Evolutionary conservation across 768 basidiomycete genomes (phyloP).

Genomic region (Neoboletus brunneissimus): DNA sequence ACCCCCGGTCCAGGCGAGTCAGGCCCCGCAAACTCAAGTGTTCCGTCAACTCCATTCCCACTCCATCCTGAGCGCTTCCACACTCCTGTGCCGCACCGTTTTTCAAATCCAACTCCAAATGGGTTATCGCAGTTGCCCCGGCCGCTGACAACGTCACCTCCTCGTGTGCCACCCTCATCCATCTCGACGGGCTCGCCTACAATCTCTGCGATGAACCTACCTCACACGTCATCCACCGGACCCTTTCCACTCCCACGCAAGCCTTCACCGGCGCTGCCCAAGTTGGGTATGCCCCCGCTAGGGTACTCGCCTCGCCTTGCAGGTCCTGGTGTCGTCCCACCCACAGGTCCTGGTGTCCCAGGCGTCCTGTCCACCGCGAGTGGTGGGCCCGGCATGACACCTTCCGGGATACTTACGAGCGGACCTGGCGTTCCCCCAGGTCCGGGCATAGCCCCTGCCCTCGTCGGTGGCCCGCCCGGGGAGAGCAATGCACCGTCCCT

Average conservation of each 20-base stretch:
- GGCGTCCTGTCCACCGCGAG: slow-evolving; percentile 21
- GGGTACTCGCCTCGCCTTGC: slow-evolving; percentile 30
- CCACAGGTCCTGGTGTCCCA: slow-evolving; percentile 27
- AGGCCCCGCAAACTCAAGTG: slow-evolving; percentile 29
- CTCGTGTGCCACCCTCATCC: slow-evolving; percentile 31
- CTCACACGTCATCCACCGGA: slow-evolving; percentile 16
- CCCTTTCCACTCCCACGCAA: slow-evolving; percentile 26
- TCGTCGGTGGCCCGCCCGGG: slow-evolving; percentile 4
- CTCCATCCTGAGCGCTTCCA: slow-evolving; percentile 28
- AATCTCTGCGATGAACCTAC: slow-evolving; percentile 15
- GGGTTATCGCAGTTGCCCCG: slow-evolving; percentile 20
- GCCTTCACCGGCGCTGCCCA: slow-evolving; percentile 26
- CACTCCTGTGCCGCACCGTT: slow-evolving; percentile 30
- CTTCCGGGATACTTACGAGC: slow-evolving; percentile 28
- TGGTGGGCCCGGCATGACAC: slow-evolving; percentile 20
- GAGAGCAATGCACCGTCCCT: slow-evolving; percentile 9
- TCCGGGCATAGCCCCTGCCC: slow-evolving; percentile 27
- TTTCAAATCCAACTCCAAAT: slow-evolving; percentile 24
- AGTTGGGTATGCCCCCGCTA: slow-evolving; percentile 26
- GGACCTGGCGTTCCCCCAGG: slow-evolving; percentile 30
- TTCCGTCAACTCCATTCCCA: slow-evolving; percentile 28
- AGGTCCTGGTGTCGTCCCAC: slow-evolving; percentile 30
- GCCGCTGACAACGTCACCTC: slow-evolving; percentile 37
- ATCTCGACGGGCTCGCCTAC: slow-evolving; percentile 17
- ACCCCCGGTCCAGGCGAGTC: slow-evolving; percentile 23